Evolutionary conservation across 225 moss, liverwort and hornwort species (phyloP).

Genomic region (Straminergon stramineum): DNA sequence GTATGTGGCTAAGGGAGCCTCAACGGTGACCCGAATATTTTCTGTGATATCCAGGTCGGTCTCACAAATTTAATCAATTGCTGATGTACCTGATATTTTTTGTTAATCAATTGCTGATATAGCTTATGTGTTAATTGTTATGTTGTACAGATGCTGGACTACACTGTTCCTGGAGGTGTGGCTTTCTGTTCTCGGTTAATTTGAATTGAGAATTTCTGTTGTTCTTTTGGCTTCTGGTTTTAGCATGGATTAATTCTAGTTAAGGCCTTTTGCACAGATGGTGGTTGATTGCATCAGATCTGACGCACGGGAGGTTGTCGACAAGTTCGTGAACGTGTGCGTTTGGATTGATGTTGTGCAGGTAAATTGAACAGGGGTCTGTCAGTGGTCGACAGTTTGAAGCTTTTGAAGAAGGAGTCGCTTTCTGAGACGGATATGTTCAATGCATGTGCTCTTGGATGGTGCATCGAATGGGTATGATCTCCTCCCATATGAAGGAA

Average conservation of each 20-base stretch:
- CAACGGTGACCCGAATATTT: not conserved
- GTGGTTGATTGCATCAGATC: not conserved
- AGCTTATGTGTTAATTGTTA: not conserved
- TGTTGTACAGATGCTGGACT: conserved; percentile 69
- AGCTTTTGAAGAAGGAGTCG: conserved; percentile 37
- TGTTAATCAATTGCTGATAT: not conserved
- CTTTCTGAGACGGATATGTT: conserved; percentile 64
- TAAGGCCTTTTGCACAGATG: not conserved
- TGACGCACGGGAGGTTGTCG: not conserved
- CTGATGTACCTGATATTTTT: not conserved
- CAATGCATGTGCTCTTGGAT: conserved; percentile 70
- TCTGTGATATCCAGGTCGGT: not conserved
- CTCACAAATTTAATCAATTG: no score
- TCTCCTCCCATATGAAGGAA: not conserved
- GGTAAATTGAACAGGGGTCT: conserved; percentile 92
- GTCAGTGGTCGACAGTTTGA: conserved; percentile 84
- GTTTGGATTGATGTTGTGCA: conserved; percentile 21
- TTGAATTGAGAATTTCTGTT: not conserved
- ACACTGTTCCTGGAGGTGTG: conserved; percentile 91
- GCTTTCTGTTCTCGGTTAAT: not conserved
- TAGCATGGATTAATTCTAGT: not conserved
- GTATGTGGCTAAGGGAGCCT: not conserved
- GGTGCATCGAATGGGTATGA: conserved; percentile 97
- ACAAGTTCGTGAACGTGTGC: not conserved
- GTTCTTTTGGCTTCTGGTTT: not conserved